These are phyloP conservation scores for Pseudogymnoascus sp. DNA, from an alignment of 2,329 filamentous ascomycete species.

Conservation along the genomic window DNA sequence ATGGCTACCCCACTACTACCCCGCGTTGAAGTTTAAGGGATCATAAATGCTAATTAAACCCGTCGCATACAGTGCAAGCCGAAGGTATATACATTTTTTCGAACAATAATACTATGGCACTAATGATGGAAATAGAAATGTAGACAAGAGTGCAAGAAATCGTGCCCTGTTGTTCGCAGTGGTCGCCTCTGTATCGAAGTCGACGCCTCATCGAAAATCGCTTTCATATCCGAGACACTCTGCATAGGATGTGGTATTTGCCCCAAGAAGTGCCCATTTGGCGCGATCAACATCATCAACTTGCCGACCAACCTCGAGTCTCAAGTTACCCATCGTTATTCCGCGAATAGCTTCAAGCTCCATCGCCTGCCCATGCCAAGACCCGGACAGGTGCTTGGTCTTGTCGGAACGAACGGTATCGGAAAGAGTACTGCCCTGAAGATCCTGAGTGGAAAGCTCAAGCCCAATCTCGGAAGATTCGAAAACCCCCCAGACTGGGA, in stretches of 20 bases:
- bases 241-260: slow-evolving; percentile 99
- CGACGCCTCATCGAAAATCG: slow-evolving; percentile 76
- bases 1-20: slow-evolving; percentile 33
- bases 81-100: slow-evolving; percentile 47
- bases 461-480: slow-evolving; percentile 91
- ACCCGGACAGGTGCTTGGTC: slow-evolving; percentile 87
- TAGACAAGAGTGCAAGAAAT: slow-evolving; percentile 98
- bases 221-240: slow-evolving; percentile 92
- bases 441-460: slow-evolving; percentile 96
- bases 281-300: slow-evolving; percentile 99
- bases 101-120: slow-evolving; percentile 17
- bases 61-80: slow-evolving; percentile 63
- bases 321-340: slow-evolving; percentile 96
- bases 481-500: slow-evolving; percentile 99
- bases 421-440: slow-evolving; percentile 99
- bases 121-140: slow-evolving; percentile 63
- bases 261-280: slow-evolving; percentile 97
- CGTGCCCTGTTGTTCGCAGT: slow-evolving; percentile 91
- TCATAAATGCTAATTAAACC: slow-evolving; percentile 32
- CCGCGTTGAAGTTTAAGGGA: slow-evolving; percentile 12
- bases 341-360: slow-evolving; percentile 99
- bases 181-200: slow-evolving; percentile 98
- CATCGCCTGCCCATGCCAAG: slow-evolving; percentile 93
- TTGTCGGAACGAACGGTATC: slow-evolving; percentile 99
- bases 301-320: slow-evolving; percentile 98